These are phyloP conservation scores for Anthostomella pinea DNA, from an alignment of 2,329 filamentous ascomycete species.

Conservation along the genomic window DNA sequence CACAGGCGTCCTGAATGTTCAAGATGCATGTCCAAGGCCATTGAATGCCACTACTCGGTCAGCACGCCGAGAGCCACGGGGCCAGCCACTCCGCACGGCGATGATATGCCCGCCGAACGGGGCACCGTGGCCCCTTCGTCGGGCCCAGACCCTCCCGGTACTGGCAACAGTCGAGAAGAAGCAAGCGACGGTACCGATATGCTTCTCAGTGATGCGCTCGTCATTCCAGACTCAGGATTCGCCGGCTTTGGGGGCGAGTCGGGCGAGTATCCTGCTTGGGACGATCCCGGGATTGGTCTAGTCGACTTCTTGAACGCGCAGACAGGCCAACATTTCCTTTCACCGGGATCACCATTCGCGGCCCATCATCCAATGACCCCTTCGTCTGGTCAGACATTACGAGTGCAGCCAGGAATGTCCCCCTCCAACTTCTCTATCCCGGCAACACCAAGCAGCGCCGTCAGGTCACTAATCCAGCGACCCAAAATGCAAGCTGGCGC, in stretches of 20 bases:
- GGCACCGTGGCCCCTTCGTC: constrained; percentile 2
- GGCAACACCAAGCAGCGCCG: constrained; percentile 13
- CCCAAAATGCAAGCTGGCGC: constrained; percentile 24
- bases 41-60: constrained; percentile 36
- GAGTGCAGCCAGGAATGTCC: constrained; percentile 3
- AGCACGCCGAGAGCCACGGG: constrained; percentile 13
- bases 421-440: constrained; percentile 22
- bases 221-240: not conserved
- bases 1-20: constrained; percentile 36
- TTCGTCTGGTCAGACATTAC: too few relatives aligned
- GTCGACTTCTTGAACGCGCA: constrained; percentile 7
- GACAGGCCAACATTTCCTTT: not conserved
- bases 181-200: not conserved
- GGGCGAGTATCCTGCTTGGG: constrained; percentile 2
- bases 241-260: not conserved
- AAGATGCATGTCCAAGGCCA: constrained; percentile 34
- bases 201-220: not conserved
- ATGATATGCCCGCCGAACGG: constrained; percentile 7
- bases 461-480: constrained; percentile 28
- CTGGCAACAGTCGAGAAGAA: not conserved
- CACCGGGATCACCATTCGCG: constrained; percentile 5
- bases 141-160: not conserved
- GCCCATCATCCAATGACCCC: too few relatives aligned
- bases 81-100: too few relatives aligned
- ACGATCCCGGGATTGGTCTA: constrained; percentile 1